Conservation (phyloP, 2,329 filamentous ascomycete genomes). For the Ophiobolus disseminans region DNA sequence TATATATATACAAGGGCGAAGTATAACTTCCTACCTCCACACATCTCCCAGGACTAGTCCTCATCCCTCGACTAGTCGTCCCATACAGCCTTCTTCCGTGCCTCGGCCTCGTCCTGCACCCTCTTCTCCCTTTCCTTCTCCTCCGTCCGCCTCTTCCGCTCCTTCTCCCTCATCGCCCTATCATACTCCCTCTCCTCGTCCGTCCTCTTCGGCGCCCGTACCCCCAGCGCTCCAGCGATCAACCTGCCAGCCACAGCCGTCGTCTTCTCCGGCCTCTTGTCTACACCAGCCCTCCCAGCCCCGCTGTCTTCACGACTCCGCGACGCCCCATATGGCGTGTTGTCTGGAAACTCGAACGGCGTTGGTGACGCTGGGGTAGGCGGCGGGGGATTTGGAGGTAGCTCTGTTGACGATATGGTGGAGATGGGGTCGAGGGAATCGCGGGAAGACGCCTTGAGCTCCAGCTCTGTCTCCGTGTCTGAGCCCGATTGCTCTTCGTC, state of each 20-base stretch:
- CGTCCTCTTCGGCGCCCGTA: slow-evolving; percentile 79
- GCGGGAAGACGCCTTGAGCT: slow-evolving; percentile 23
- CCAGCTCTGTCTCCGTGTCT: slow-evolving; percentile 42
- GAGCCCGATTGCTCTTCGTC: slow-evolving; percentile 69
- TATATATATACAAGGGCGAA: background rate
- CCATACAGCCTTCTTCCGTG: slow-evolving; percentile 86
- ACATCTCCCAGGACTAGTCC: background rate
- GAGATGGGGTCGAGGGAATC: slow-evolving; percentile 28
- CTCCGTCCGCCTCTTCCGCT: slow-evolving; percentile 76
- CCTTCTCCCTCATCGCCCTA: slow-evolving; percentile 79
- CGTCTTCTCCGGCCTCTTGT: slow-evolving; percentile 80
- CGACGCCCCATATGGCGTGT: slow-evolving; percentile 21
- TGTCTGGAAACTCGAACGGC: slow-evolving; percentile 43
- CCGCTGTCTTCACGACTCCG: slow-evolving; percentile 29
- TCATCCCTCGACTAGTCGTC: slow-evolving; percentile 60
- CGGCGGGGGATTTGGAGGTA: slow-evolving; percentile 39
- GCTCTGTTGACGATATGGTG: slow-evolving; percentile 13
- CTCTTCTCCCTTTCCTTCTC: slow-evolving; percentile 71
- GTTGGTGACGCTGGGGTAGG: slow-evolving; percentile 46
- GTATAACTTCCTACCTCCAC: slow-evolving; percentile 1
- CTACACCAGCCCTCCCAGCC: slow-evolving; percentile 26
- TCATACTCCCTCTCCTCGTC: slow-evolving; percentile 92
- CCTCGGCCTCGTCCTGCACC: slow-evolving; percentile 70
- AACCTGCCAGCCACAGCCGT: slow-evolving; percentile 87
- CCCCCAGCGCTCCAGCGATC: slow-evolving; percentile 87